phyloP scores from a whole-genome alignment of 129 eudicot genomes.

The Erigeron canadensis region DNA sequence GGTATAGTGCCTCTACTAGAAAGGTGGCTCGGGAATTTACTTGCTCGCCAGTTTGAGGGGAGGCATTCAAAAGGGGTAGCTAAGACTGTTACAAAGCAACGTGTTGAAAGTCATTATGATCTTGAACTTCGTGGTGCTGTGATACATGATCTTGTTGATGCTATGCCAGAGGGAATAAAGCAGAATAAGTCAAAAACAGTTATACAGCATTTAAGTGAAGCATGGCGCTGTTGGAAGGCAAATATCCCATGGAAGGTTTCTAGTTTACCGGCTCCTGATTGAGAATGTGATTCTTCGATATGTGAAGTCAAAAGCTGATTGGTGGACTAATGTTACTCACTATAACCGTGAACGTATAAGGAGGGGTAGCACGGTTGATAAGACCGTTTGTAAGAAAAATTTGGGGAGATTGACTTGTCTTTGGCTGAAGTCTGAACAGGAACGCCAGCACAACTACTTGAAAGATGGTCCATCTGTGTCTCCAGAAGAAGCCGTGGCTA shows the following conservation, averaged over 20 bases:
- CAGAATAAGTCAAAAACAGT: slow-evolving; percentile 88
- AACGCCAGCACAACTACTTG: slow-evolving; percentile 92
- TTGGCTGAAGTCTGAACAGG: slow-evolving; percentile 99
- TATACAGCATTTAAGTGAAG: slow-evolving; percentile 96
- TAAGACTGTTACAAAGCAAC: slow-evolving; percentile 94
- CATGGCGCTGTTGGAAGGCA: too few relatives aligned
- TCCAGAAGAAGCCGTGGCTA: slow-evolving; percentile 99
- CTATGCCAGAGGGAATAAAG: slow-evolving; percentile 99
- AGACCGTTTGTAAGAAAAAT: slow-evolving; percentile 97
- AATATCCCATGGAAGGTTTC: slow-evolving; percentile 99
- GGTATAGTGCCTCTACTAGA: slow-evolving; percentile 92
- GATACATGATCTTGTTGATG: slow-evolving; percentile 97
- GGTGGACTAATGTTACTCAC: too few relatives aligned
- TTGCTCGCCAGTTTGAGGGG: slow-evolving; percentile 97
- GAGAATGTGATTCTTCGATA: slow-evolving; percentile 96
- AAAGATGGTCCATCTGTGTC: slow-evolving; percentile 98
- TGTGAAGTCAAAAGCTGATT: slow-evolving; percentile 97
- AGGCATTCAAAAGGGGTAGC: slow-evolving; percentile 95
- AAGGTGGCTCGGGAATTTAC: slow-evolving; percentile 95
- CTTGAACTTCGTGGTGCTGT: slow-evolving; percentile 98
- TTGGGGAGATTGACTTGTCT: slow-evolving; percentile 95
- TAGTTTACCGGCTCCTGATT: slow-evolving; percentile 89
- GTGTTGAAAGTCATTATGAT: slow-evolving; percentile 96
- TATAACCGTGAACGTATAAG: slow-evolving; percentile 96
- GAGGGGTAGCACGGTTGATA: slow-evolving; percentile 95